Evolutionary conservation across 345 rosid genomes (phyloP), one percentile per base, ranked within the genome.

Genomic region (Clausena lansium): DNA sequence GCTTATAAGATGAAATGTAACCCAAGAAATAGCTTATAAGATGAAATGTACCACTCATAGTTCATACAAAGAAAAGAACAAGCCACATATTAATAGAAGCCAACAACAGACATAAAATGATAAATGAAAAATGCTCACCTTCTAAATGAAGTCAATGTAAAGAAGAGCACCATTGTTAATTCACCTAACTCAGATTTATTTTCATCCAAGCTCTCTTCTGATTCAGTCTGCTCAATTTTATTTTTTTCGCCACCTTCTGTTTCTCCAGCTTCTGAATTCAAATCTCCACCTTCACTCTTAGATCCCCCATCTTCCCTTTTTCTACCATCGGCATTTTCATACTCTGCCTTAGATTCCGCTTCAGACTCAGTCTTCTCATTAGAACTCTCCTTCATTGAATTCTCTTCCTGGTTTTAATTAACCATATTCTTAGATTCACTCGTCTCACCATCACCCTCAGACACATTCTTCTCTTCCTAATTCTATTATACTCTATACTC

Each of bases 101-200:
- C 7, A 30, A 57, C 24, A 22, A 38, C 24, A 70, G 45, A 64
- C 27, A 38, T 8, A 8, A 25, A 67, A 61, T 27, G 32, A 41
- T 27, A 62, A 33, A 33, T n/a, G 28, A 55, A 30, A 71, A 74
- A 22, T 1, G 66, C 86, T 81, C 67, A 86, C 91, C 8, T 83
- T 58, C 74, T 88, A 82, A 80, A 88, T 84, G 72, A 81, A 82
- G 77, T 88, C 86, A 66, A 88, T 84, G 79, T 88, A 88, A 75
- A 83, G 89, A 73, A 73, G 88, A 77, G 91, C 91, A 73, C 91
- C 91, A 73, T 86, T 63, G 73, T 74, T 78, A 70, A 88, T 61
- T 54, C 82, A 70, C 75, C 82, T 1, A 79, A 79, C 76, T 70
- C 87, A 60, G 77, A 79, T 70, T 80, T 77, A 9, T 72, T 83